Conservation (phyloP, 176 grass and related monocot species). For the Zea luxurians region DNA sequence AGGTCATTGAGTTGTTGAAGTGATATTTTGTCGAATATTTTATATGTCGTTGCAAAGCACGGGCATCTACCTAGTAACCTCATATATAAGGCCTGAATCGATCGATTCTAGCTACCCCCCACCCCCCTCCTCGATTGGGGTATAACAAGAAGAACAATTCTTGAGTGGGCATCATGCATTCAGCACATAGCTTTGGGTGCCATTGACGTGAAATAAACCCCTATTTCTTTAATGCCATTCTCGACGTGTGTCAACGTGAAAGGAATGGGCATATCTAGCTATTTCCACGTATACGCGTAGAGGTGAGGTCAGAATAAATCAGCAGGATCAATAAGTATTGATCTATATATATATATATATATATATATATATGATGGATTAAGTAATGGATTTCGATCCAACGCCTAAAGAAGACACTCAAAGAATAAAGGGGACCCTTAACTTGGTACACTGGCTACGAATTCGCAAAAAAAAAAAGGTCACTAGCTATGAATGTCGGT, state of each 20-base stretch:
- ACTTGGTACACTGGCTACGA: not conserved
- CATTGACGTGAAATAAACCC: slow-evolving; percentile 9
- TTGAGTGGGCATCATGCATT: slow-evolving; percentile 11
- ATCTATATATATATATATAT: not conserved
- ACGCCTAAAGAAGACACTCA: not conserved
- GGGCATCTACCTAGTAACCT: too few species aligned
- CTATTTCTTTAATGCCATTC: slow-evolving; percentile 9
- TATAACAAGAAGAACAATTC: slow-evolving; percentile 26
- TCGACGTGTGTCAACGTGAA: slow-evolving; percentile 22
- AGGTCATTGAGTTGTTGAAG: too few species aligned
- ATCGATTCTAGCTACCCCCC: slow-evolving; percentile 4
- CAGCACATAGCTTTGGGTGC: slow-evolving; percentile 6
- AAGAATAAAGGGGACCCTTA: slow-evolving; percentile 33
- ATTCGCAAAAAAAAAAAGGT: not conserved
- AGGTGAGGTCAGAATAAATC: slow-evolving; percentile 9
- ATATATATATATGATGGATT: not conserved
- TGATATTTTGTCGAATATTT: too few species aligned
- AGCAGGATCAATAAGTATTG: not conserved
- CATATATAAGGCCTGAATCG: not conserved
- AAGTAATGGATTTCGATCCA: slow-evolving; percentile 30
- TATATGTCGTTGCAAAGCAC: too few species aligned
- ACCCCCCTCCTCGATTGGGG: slow-evolving; percentile 4
- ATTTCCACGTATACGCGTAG: slow-evolving; percentile 40
- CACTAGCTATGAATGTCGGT: slow-evolving; percentile 6
- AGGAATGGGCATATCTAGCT: not conserved